These are phyloP conservation scores for Flaveria brownii DNA, from an alignment of 129 eudicot genomes.

Conservation along the genomic window DNA sequence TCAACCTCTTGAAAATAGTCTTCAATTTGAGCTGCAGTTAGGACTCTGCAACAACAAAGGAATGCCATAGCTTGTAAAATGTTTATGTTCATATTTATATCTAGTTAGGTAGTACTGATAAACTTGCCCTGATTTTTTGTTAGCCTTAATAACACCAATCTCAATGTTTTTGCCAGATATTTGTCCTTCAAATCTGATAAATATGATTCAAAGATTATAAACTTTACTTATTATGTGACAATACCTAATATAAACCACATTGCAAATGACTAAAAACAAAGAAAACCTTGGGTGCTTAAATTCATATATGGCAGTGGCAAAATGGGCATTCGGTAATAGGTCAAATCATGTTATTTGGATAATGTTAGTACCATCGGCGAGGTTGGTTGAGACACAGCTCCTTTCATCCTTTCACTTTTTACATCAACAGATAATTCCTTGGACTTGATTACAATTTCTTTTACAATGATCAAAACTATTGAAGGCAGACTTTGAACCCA, in stretches of 20 bases:
- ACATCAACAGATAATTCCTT: neutral
- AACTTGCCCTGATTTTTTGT: slow-evolving; percentile 69
- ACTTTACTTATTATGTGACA: neutral
- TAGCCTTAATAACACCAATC: slow-evolving; percentile 85
- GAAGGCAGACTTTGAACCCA: neutral
- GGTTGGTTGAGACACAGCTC: too few species aligned
- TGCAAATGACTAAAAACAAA: neutral
- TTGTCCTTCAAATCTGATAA: slow-evolving; percentile 92
- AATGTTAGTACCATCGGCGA: too few species aligned
- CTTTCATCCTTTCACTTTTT: neutral
- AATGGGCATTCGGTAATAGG: neutral
- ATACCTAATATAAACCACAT: neutral
- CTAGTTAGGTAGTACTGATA: neutral
- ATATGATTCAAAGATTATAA: slow-evolving; percentile 9
- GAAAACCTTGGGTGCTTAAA: neutral
- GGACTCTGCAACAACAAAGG: slow-evolving; percentile 57
- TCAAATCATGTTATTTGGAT: neutral
- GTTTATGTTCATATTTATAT: neutral
- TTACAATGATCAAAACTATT: too few species aligned
- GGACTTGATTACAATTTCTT: too few species aligned
- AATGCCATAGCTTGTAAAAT: too few species aligned
- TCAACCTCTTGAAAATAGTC: slow-evolving; percentile 94
- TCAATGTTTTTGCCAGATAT: slow-evolving; percentile 89
- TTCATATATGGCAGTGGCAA: neutral
- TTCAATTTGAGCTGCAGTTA: slow-evolving; percentile 79